phyloP scores from a whole-genome alignment of 495 filamentous ascomycete species.

The Aspergillus haitiensis region DNA sequence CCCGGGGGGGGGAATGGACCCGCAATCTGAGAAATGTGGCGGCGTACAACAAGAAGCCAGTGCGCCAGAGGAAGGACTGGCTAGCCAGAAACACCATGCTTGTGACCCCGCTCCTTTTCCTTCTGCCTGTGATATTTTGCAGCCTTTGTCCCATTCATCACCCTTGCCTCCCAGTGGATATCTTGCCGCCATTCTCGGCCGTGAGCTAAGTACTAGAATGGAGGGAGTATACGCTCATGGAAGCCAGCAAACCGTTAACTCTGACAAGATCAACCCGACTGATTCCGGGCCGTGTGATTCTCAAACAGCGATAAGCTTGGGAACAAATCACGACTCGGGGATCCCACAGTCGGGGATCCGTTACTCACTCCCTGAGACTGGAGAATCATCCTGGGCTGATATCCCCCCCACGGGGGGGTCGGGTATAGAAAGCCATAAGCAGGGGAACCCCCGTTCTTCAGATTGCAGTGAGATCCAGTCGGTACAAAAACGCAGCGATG shows the following conservation, averaged over 20 bases:
- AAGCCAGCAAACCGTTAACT: not conserved
- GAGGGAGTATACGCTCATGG: constrained; percentile 15
- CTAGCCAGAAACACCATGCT: constrained; percentile 7
- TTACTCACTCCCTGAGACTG: constrained; percentile 9
- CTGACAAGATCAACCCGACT: not conserved
- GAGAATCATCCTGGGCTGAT: constrained; percentile 14
- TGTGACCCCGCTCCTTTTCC: constrained; percentile 17
- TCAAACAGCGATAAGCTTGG: constrained; percentile 8
- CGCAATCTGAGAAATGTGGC: constrained; percentile 25
- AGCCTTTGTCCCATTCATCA: constrained; percentile 37
- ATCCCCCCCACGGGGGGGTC: constrained; percentile 17
- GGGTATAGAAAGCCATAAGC: constrained; percentile 13
- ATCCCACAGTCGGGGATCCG: constrained; percentile 7
- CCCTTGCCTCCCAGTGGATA: constrained; percentile 33
- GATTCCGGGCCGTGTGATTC: constrained; percentile 6
- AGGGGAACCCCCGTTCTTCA: constrained; percentile 16
- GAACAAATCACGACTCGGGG: constrained; percentile 10
- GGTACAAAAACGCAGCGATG: constrained; percentile 30
- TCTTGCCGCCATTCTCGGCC: constrained; percentile 22
- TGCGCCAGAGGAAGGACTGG: constrained; percentile 16
- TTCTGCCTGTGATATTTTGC: constrained; percentile 42
- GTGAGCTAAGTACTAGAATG: constrained; percentile 17
- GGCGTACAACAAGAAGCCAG: constrained; percentile 19
- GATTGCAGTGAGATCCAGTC: constrained; percentile 8
- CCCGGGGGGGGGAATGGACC: constrained; percentile 26